These are phyloP conservation scores for Lasiosphaeria miniovina DNA, from an alignment of 495 filamentous ascomycete species.

Conservation along the genomic window DNA sequence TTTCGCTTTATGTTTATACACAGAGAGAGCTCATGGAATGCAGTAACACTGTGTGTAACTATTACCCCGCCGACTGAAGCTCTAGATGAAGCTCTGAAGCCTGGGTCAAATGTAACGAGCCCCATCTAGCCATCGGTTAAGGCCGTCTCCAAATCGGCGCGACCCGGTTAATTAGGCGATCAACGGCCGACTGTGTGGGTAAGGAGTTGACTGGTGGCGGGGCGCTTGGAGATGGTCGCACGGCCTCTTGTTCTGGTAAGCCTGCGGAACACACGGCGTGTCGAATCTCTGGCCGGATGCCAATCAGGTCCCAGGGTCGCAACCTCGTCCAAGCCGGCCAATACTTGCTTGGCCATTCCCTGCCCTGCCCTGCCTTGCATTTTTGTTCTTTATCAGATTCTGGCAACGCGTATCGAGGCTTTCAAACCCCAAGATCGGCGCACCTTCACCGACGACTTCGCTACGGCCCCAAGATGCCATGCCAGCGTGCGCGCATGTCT, in stretches of 20 bases:
- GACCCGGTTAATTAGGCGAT: constrained; percentile 31
- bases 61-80: constrained; percentile 21
- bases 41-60: too few species aligned
- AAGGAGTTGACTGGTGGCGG: constrained; percentile 24
- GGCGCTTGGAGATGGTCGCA: constrained; percentile 29
- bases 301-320: constrained; percentile 12
- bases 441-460: too few species aligned
- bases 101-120: constrained; percentile 17
- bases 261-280: constrained; percentile 36
- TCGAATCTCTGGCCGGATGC: constrained; percentile 27
- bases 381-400: constrained; percentile 1
- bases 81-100: constrained; percentile 17
- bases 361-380: neutral
- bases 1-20: constrained; percentile 3
- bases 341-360: neutral
- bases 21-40: neutral
- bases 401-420: constrained; percentile 1
- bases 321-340: constrained; percentile 1
- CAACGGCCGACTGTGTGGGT: constrained; percentile 11
- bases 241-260: constrained; percentile 27
- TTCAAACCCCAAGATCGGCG: too few species aligned
- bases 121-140: constrained; percentile 5
- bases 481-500: too few species aligned
- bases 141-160: constrained; percentile 17
- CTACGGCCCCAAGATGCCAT: too few species aligned